Conservation (phyloP, 371 early-diverging fungal species). For the Actinomortierella wolfii region DNA sequence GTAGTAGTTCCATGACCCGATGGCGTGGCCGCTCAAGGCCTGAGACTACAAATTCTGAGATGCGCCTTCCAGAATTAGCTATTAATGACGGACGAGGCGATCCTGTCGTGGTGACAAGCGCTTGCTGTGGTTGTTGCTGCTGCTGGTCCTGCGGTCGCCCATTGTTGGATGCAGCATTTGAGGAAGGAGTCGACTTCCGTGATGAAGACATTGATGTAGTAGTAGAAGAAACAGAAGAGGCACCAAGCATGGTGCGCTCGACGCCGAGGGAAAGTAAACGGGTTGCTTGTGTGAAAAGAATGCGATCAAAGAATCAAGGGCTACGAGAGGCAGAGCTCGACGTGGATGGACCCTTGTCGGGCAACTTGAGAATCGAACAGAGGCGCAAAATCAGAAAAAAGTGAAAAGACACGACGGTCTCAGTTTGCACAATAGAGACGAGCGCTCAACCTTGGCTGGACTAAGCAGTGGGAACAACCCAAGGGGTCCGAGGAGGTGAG, state of each 20-base stretch:
- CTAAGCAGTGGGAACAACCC: no score
- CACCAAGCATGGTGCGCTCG: conserved; percentile 19
- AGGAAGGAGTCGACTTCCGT: conserved; percentile 1
- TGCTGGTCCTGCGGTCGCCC: conserved; percentile 3
- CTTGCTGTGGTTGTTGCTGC: conserved; percentile 1
- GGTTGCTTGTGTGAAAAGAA: no score
- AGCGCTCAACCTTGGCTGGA: no score
- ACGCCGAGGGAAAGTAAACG: conserved; percentile 16
- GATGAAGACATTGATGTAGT: conserved; percentile 8
- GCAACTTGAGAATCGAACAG: no score
- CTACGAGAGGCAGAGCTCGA: no score
- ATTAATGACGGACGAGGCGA: neutral
- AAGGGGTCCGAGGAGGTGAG: no score
- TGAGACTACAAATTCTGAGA: conserved; percentile 29
- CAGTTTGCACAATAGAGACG: no score
- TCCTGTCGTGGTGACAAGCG: neutral
- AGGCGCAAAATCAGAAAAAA: no score
- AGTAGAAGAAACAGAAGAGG: conserved; percentile 5
- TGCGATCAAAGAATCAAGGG: no score
- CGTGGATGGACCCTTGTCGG: no score
- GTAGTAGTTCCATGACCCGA: conserved; percentile 31
- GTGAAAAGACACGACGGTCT: no score
- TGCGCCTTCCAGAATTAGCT: neutral
- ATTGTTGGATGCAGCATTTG: neutral
- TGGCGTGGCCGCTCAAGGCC: conserved; percentile 40